Conservation (phyloP, 768 basidiomycete genomes). For the Xerocomellus chrysenteron region DNA sequence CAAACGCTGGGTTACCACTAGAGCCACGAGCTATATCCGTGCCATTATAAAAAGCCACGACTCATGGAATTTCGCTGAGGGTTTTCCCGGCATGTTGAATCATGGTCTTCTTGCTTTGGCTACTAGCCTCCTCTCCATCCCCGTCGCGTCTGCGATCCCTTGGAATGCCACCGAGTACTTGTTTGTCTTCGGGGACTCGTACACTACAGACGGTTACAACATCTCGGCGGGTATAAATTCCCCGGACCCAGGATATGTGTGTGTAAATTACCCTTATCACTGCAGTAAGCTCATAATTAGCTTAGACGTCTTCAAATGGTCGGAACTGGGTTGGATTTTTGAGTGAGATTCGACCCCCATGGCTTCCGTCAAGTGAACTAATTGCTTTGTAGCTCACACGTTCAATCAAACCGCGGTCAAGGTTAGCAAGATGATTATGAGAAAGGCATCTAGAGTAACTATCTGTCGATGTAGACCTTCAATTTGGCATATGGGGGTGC, state of each 20-base stretch:
- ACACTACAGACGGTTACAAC: constrained; percentile 59
- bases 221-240: constrained; percentile 56
- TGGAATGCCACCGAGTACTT: constrained; percentile 57
- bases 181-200: constrained; percentile 65
- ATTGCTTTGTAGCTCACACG: constrained; percentile 38
- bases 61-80: not conserved
- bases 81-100: constrained; percentile 12
- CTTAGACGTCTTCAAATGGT: constrained; percentile 58
- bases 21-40: not conserved
- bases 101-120: not conserved
- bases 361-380: not conserved
- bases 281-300: not conserved
- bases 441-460: not conserved
- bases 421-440: constrained; percentile 26
- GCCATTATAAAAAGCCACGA: constrained; percentile 9
- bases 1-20: not conserved
- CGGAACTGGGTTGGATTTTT: constrained; percentile 61
- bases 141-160: constrained; percentile 28
- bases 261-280: constrained; percentile 15
- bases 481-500: constrained; percentile 69
- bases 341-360: constrained; percentile 32
- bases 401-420: constrained; percentile 57
- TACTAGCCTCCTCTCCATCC: constrained; percentile 4
- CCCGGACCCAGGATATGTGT: constrained; percentile 49
- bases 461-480: constrained; percentile 44